Evolutionary conservation across 2,329 filamentous ascomycete genomes (phyloP).

Genomic region (Waltergamsia citrina): DNA sequence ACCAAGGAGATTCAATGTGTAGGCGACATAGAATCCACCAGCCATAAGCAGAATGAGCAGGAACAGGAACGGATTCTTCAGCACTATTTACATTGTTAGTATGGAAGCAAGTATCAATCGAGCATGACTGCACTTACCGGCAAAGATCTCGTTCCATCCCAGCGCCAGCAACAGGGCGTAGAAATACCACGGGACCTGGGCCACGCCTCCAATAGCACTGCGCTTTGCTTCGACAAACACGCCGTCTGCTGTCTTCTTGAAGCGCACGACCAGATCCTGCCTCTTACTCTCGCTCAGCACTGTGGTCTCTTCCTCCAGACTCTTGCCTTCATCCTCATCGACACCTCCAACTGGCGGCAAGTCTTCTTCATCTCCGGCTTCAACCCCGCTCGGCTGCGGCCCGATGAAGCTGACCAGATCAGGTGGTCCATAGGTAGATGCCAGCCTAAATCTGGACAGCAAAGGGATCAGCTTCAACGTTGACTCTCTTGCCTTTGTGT

Average conservation of each 20-base stretch:
- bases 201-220: slow-evolving; percentile 89
- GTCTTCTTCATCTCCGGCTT: slow-evolving; percentile 83
- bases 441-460: slow-evolving; percentile 72
- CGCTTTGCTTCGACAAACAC: slow-evolving; percentile 98
- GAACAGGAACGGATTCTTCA: slow-evolving; percentile 91
- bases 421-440: slow-evolving; percentile 64
- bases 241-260: slow-evolving; percentile 97
- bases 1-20: slow-evolving; percentile 88
- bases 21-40: slow-evolving; percentile 78
- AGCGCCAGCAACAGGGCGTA: slow-evolving; percentile 81
- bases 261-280: slow-evolving; percentile 83
- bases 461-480: slow-evolving; percentile 87
- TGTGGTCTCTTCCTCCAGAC: slow-evolving; percentile 91
- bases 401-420: slow-evolving; percentile 83
- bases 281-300: slow-evolving; percentile 85
- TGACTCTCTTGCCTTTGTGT: slow-evolving; percentile 85
- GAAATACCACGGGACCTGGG: slow-evolving; percentile 90
- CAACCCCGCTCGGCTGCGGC: slow-evolving; percentile 61
- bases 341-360: slow-evolving; percentile 82
- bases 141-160: slow-evolving; percentile 97
- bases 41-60: slow-evolving; percentile 71
- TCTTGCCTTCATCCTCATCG: slow-evolving; percentile 91
- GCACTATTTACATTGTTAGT: slow-evolving; percentile 43
- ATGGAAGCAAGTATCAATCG: too few species aligned
- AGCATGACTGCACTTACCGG: slow-evolving; percentile 61